phyloP scores from a whole-genome alignment of 345 rosid species.

The Linum lewisii region DNA sequence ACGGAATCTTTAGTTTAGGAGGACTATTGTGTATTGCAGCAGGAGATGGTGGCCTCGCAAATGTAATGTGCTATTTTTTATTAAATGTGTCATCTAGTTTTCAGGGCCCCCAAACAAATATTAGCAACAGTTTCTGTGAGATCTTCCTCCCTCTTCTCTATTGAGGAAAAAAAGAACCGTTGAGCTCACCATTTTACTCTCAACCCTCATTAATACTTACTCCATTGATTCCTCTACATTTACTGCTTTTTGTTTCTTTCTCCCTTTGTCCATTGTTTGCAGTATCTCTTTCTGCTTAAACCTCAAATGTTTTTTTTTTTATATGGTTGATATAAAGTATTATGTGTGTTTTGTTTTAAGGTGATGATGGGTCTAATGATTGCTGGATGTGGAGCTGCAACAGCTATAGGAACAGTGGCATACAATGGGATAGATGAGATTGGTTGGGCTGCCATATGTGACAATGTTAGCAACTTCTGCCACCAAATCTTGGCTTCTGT shows the following conservation, averaged over 20 bases:
- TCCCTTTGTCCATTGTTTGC: too few relatives aligned
- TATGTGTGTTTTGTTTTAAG: constrained; percentile 3
- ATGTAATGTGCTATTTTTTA: too few relatives aligned
- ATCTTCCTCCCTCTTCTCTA: too few relatives aligned
- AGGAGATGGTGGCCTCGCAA: too few relatives aligned
- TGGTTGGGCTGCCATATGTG: constrained; percentile 34
- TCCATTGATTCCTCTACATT: neutral
- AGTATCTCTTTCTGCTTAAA: too few relatives aligned
- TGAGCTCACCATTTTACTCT: neutral
- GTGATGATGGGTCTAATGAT: constrained; percentile 35
- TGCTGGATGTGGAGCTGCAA: constrained; percentile 48
- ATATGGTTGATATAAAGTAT: too few relatives aligned
- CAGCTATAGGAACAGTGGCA: constrained; percentile 39
- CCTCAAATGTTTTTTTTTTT: too few relatives aligned
- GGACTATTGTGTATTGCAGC: too few relatives aligned
- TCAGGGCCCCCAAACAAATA: too few relatives aligned
- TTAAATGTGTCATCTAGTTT: too few relatives aligned
- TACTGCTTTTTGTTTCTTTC: neutral
- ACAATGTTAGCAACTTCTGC: constrained; percentile 33
- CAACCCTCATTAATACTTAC: neutral
- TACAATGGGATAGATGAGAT: constrained; percentile 32
- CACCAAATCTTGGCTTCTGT: constrained; percentile 19
- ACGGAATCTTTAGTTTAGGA: too few relatives aligned
- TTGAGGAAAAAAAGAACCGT: neutral
- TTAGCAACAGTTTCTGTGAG: neutral